Conservation (phyloP, 192 early-diverging fungal species). For the Anaeromyces robustus region DNA sequence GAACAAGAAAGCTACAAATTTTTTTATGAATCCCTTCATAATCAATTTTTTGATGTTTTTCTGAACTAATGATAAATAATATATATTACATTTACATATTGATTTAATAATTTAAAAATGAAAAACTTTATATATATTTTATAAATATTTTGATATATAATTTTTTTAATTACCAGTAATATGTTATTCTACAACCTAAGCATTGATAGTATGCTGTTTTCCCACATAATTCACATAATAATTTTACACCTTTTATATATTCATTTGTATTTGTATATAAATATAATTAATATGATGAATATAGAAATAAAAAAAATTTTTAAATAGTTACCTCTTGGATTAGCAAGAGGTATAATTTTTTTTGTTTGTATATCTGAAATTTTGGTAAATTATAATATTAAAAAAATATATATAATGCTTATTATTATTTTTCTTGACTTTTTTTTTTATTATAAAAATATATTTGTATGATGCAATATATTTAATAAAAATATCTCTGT, state of each 20-base stretch:
- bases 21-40: constrained; percentile 31
- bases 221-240: constrained; percentile 33
- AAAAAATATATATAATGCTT: too few relatives aligned
- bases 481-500: too few relatives aligned
- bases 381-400: not conserved
- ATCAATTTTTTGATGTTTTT: constrained; percentile 31
- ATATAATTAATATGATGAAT: too few relatives aligned
- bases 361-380: not conserved
- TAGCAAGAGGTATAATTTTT: constrained; percentile 20
- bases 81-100: not conserved
- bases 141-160: not conserved
- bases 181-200: constrained; percentile 35
- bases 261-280: too few relatives aligned
- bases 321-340: constrained; percentile 28
- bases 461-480: too few relatives aligned
- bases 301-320: too few relatives aligned
- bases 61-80: constrained; percentile 13
- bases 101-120: too few relatives aligned
- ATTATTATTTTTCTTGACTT: too few relatives aligned
- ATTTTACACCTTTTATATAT: constrained; percentile 19
- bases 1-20: constrained; percentile 27
- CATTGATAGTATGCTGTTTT: constrained; percentile 36
- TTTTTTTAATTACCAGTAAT: constrained; percentile 22
- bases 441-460: too few relatives aligned
- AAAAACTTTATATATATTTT: too few relatives aligned